Base-by-base conservation (phyloP, 176 grass and related monocot species). In the Avena eriantha region DNA sequence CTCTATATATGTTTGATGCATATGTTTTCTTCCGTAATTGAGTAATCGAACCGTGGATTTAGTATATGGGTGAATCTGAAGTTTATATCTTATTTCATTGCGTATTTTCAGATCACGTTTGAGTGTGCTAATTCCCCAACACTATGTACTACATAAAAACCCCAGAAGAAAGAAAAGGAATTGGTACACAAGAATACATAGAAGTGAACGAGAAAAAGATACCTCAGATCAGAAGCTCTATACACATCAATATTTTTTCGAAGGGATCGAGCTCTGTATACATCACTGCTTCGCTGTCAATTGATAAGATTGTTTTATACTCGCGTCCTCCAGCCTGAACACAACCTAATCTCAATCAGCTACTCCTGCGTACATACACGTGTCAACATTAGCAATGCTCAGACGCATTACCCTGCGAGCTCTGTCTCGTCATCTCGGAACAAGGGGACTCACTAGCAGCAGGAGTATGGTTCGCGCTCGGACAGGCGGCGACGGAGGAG, bases 321-420 rank as follows among this genome's bases (percentile, higher is more conserved):
- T 14, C 21, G 3, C 45, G 2, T 74, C 11, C 73, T 74, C 63
- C 12, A 34, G 59, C 58, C 24, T 90, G 65, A 76, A 68, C 69
- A 58, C 77, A 16, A 29, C 3, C 34, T 71, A 76, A 57, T 2
- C 77, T 80, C 76, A 83, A 5, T n/a, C 24, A 69, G 3, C 41
- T 43, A 8, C 11, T 10, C 46, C 2, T n/a, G 9, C 66, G 9
- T 1, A 46, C 24, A 39, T 13, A n/a, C 22, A 41, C 12, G 43
- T 49, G 75, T 69, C 69, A 76, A n/a, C 65, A 60, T 33, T 73
- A 54, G 23, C 34, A 15, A 83, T 66, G 75, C 18, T 79, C 89
- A 54, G 66, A 80, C n/a, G 65, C 12, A 47, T 72, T 65, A 56
- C 56, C 65, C 17, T 49, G 78, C 66, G 23, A 15, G 73, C 67